Evolutionary conservation across 2,329 filamentous ascomycete genomes (phyloP).

Genomic region (Dissoconium aciculare): DNA sequence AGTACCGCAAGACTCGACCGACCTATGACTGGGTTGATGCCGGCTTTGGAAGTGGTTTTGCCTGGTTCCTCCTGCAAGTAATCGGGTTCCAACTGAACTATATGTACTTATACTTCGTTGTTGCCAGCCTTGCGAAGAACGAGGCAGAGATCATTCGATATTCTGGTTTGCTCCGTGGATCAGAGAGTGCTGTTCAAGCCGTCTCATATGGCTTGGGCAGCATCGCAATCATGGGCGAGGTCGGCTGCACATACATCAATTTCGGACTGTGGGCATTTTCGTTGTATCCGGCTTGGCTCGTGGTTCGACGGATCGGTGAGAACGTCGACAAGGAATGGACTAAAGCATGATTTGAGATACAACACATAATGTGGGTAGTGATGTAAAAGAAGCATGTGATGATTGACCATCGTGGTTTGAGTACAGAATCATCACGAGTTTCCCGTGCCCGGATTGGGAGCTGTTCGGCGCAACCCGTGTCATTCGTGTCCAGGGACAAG

Average conservation of each 20-base stretch:
- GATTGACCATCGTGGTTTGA: too few species aligned
- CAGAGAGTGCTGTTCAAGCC: slow-evolving; percentile 59
- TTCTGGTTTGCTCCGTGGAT: slow-evolving; percentile 51
- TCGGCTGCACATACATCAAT: slow-evolving; percentile 56
- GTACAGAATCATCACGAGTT: too few species aligned
- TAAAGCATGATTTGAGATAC: too few species aligned
- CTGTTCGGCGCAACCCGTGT: too few species aligned
- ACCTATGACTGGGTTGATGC: slow-evolving; percentile 50
- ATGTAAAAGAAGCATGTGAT: too few species aligned
- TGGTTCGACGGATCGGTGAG: slow-evolving; percentile 42
- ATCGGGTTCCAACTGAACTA: slow-evolving; percentile 60
- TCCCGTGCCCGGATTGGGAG: too few species aligned
- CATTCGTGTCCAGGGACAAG: too few species aligned
- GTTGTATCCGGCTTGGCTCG: slow-evolving; percentile 51
- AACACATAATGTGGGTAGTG: too few species aligned
- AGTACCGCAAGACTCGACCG: slow-evolving; percentile 42
- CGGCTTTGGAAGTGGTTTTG: slow-evolving; percentile 53
- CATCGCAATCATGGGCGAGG: slow-evolving; percentile 45
- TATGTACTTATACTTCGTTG: slow-evolving; percentile 57
- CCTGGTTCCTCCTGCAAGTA: slow-evolving; percentile 52
- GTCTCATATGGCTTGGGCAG: slow-evolving; percentile 56
- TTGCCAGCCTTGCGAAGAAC: slow-evolving; percentile 47
- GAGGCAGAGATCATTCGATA: slow-evolving; percentile 53
- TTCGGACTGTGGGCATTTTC: slow-evolving; percentile 53
- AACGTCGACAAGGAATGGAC: slow-evolving; percentile 8